A percentile compares a stretch with the other conserved stretches of the same genome.
Conservation (phyloP, 1,284 basidiomycete species). For the Boletus semigastroideus region DNA sequence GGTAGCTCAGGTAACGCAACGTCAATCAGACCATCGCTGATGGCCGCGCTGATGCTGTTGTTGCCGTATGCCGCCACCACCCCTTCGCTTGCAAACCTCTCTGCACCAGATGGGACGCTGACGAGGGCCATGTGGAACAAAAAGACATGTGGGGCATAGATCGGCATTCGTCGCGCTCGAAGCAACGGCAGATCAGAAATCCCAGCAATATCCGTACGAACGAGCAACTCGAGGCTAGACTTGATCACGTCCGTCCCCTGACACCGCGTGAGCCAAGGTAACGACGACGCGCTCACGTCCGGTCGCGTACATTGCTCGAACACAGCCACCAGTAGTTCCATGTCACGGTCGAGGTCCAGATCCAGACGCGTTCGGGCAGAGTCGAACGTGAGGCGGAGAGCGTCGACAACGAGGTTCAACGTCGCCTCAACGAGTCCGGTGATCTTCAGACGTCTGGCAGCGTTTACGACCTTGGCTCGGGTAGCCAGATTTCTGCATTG, state of each 20-base stretch:
- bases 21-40: slow-evolving; percentile 76
- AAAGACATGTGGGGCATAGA: slow-evolving; percentile 76
- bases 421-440: slow-evolving; percentile 60
- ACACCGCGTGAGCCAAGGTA: slow-evolving; percentile 76
- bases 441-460: slow-evolving; percentile 61
- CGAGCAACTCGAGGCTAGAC: slow-evolving; percentile 74
- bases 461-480: slow-evolving; percentile 51
- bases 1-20: slow-evolving; percentile 67
- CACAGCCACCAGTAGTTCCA: slow-evolving; percentile 78
- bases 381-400: slow-evolving; percentile 67
- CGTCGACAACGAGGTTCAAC: slow-evolving; percentile 66
- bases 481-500: slow-evolving; percentile 55
- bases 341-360: slow-evolving; percentile 71
- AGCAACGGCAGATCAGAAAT: slow-evolving; percentile 61
- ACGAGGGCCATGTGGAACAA: slow-evolving; percentile 88
- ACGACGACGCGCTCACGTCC: slow-evolving; percentile 64
- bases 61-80: slow-evolving; percentile 81
- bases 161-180: slow-evolving; percentile 58
- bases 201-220: slow-evolving; percentile 68
- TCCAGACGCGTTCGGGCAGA: slow-evolving; percentile 58
- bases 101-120: slow-evolving; percentile 72
- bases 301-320: slow-evolving; percentile 76
- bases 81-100: slow-evolving; percentile 83
- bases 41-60: slow-evolving; percentile 73
- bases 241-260: slow-evolving; percentile 82